These are phyloP conservation scores for Saccharomyces eubayanus DNA, from an alignment of 805 yeast species.

Conservation along the genomic window DNA sequence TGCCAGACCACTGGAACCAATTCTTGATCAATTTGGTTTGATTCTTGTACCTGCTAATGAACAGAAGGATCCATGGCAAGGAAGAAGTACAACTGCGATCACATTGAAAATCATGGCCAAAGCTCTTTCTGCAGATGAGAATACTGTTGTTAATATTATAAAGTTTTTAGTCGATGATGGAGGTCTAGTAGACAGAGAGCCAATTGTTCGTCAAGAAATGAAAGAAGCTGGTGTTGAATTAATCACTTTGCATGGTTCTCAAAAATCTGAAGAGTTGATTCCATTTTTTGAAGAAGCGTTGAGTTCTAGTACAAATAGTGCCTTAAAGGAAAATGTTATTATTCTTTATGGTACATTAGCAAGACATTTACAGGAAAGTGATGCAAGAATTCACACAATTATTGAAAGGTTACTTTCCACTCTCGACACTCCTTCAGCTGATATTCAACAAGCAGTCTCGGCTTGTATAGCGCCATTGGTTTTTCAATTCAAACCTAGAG, in stretches of 20 bases:
- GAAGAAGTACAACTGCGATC: conserved; percentile 72
- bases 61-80: conserved; percentile 75
- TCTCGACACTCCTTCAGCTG: conserved; percentile 79
- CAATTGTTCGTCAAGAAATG: conserved; percentile 67
- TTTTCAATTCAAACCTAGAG: conserved; percentile 41
- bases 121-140: conserved; percentile 29
- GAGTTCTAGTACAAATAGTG: conserved; percentile 28
- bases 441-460: conserved; percentile 81
- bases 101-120: conserved; percentile 52
- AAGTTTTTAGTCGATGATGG: conserved; percentile 51
- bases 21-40: conserved; percentile 72
- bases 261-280: conserved; percentile 61
- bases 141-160: conserved; percentile 47
- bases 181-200: conserved; percentile 69
- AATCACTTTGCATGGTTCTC: conserved; percentile 57
- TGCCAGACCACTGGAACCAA: conserved; percentile 67
- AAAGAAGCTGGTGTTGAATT: conserved; percentile 83
- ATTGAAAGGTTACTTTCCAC: conserved; percentile 65
- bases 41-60: conserved; percentile 52
- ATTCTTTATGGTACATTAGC: conserved; percentile 88
- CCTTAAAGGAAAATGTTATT: conserved; percentile 69
- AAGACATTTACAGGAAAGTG: conserved; percentile 63
- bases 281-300: conserved; percentile 73
- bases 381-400: conserved; percentile 55
- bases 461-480: conserved; percentile 82